phyloP scores from a whole-genome alignment of 305 asterid species.

The Rubia peregrina region DNA sequence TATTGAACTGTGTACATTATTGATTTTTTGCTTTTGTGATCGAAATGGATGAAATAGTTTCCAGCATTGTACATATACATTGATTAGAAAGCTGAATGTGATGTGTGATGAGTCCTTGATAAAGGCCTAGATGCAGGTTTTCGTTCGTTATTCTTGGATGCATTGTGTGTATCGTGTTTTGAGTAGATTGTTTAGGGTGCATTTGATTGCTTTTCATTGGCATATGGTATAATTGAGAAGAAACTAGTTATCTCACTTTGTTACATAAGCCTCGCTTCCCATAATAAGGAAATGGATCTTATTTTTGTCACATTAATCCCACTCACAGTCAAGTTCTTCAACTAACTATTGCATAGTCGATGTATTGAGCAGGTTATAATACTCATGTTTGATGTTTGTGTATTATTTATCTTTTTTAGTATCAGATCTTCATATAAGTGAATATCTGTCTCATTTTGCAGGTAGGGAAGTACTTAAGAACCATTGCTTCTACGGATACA shows the following conservation, averaged over 20 bases:
- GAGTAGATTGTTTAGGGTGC: not conserved
- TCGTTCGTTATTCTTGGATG: not conserved
- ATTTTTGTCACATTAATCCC: too few species aligned
- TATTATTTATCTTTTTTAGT: not conserved
- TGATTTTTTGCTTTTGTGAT: not conserved
- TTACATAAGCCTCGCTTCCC: too few species aligned
- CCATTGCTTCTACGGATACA: conserved; percentile 66
- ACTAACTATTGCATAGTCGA: too few species aligned
- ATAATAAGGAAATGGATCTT: too few species aligned
- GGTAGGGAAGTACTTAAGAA: conserved; percentile 81
- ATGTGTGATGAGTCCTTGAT: too few species aligned
- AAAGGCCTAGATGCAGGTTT: not conserved
- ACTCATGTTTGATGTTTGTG: not conserved
- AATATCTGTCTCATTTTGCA: conserved; percentile 20
- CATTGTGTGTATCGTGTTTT: not conserved
- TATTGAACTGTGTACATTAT: not conserved
- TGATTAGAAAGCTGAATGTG: too few species aligned
- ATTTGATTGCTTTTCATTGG: too few species aligned
- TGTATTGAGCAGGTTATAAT: too few species aligned
- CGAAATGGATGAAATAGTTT: not conserved
- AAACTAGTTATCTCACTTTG: too few species aligned
- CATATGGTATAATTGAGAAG: too few species aligned
- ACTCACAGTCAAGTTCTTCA: too few species aligned
- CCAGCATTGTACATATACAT: too few species aligned
- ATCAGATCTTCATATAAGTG: not conserved